Base-by-base conservation (phyloP, 768 basidiomycete species). In the Mycena amicta region DNA sequence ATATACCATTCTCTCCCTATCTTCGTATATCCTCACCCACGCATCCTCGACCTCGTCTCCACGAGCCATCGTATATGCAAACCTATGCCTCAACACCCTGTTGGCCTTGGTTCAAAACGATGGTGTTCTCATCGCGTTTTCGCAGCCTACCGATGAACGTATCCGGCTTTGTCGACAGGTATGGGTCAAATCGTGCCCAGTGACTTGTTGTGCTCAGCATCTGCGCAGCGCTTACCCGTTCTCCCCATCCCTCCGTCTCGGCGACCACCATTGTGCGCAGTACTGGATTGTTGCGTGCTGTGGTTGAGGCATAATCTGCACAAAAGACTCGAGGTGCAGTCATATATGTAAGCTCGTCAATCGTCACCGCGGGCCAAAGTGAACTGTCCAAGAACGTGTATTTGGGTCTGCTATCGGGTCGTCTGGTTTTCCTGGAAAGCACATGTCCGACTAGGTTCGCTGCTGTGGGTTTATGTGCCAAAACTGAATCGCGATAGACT, bases 271-370 rank as follows among this genome's bases (percentile, higher is more conserved):
- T 60, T 87, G 25, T 85, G 84, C 63, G 81, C 85, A 3, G 55
- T 89, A 23, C 66, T 90, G n/a, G 87, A 90, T 67, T 88, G 84
- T 56, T 86, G 84, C 62, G 76, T 86, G 5, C 74, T 90, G 15
- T 90, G 87, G 86, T 69, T 89, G 26, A 82, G 86, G 18, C 88
- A 90, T 62, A 89, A 88, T 66, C 71, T 90, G 28, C 85, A 88
- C 55, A 87, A 81, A 63, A 79, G 75, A 27, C 70, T 89, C 4
- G 84, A 88, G 56, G 79, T 82, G 0, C 72, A 77, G 27, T 80
- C 81, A 5, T 88, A 87, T 63, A 71, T 75, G 88, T 87, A 63
- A 49, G 22, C 5, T 23, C 27, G 8, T 23, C 22, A 23, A 23
- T 27, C 22, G 23, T 29, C 26, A 26, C 22, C 12, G 11, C 15